Evolutionary conservation across 495 filamentous ascomycete genomes (phyloP).

Genomic region (Penicillium dipodomyicola): DNA sequence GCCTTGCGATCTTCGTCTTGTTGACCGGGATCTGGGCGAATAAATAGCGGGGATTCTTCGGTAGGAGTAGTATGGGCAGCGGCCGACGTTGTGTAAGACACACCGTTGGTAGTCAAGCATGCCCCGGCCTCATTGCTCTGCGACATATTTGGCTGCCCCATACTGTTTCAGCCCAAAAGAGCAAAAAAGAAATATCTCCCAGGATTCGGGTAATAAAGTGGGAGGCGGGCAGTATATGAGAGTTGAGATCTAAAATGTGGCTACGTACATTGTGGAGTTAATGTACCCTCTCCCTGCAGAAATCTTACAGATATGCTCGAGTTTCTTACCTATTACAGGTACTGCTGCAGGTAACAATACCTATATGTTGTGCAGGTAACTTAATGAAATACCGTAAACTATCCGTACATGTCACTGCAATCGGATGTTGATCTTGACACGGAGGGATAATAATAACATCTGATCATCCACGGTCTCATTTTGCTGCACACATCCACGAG

Average conservation of each 20-base stretch:
- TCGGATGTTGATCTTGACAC: neutral
- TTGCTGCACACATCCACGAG: neutral
- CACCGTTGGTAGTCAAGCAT: neutral
- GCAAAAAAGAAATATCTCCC: neutral
- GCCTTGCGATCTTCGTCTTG: slow-evolving; percentile 5
- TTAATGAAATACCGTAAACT: neutral
- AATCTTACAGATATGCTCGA: neutral
- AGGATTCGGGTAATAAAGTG: neutral
- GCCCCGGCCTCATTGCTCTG: neutral
- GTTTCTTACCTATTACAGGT: neutral
- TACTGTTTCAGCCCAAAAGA: neutral
- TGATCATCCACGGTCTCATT: neutral
- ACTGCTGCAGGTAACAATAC: neutral
- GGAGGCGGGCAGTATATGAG: neutral
- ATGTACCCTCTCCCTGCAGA: slow-evolving; percentile 6
- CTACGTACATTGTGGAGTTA: slow-evolving; percentile 3
- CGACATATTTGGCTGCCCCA: neutral
- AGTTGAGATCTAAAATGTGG: neutral
- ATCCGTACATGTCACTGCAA: neutral
- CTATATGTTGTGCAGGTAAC: neutral
- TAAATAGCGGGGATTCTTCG: slow-evolving; percentile 3
- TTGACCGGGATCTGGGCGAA: neutral
- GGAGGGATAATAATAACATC: neutral
- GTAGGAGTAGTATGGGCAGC: neutral
- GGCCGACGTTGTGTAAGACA: neutral